Percentiles rank a stretch among this genome's conserved stretches.
Conservation (phyloP, 1,284 basidiomycete genomes). For the Boletus mariae region DNA sequence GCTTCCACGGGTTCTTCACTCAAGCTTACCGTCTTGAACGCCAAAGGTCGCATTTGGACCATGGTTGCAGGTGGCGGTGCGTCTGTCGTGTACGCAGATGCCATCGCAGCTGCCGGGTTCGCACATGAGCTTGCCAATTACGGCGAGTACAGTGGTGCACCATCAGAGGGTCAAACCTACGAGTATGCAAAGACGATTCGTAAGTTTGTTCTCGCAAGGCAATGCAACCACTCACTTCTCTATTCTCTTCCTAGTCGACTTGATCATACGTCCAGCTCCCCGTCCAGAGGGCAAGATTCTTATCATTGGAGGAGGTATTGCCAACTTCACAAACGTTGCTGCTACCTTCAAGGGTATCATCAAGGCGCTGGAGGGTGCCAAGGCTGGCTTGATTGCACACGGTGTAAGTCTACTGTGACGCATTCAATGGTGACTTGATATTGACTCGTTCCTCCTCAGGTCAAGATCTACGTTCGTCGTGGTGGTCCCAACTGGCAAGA, state of each 20-base stretch:
- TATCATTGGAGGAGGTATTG: conserved; percentile 99
- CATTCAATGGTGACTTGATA: not conserved
- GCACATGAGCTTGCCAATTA: conserved; percentile 99
- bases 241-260: conserved; percentile 56
- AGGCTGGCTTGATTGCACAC: conserved; percentile 80
- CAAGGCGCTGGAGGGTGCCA: conserved; percentile 92
- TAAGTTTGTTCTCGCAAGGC: conserved; percentile 37
- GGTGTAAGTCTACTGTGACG: conserved; percentile 14
- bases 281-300: conserved; percentile 92
- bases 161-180: conserved; percentile 97
- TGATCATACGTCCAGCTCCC: conserved; percentile 89
- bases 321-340: conserved; percentile 99
- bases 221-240: not conserved
- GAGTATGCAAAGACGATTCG: conserved; percentile 99
- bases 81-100: conserved; percentile 89
- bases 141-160: conserved; percentile 98
- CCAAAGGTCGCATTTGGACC: conserved; percentile 96
- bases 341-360: conserved; percentile 99
- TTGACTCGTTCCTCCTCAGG: conserved; percentile 36
- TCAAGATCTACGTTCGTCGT: conserved; percentile 95
- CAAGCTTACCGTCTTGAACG: conserved; percentile 95
- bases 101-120: conserved; percentile 95
- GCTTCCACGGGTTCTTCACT: conserved; percentile 96
- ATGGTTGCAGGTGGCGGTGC: conserved; percentile 96
- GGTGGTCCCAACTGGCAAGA: conserved; percentile 99